Conservation (phyloP, 108 stramenopile species). For the Cafeteria roenbergensis region DNA sequence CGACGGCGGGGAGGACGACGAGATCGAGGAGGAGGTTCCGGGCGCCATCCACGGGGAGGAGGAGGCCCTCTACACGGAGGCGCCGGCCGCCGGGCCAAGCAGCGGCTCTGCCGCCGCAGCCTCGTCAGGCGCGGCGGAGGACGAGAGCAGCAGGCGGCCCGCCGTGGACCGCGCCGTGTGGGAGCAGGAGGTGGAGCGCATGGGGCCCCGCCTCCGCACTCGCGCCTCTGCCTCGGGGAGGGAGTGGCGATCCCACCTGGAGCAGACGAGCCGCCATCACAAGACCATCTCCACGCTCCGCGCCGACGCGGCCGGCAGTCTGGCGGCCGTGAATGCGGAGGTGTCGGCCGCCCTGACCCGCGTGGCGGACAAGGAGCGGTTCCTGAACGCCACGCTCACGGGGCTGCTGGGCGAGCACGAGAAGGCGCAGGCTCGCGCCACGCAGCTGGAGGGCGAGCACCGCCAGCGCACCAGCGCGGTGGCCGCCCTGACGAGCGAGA, state of each 20-base stretch:
- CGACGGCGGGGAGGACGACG: constrained; percentile 31
- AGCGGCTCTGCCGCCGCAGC: neutral
- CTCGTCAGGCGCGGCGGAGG: too few relatives aligned
- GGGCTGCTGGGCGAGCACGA: constrained; percentile 21
- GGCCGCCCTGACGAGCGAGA: constrained; percentile 18
- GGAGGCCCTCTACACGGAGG: constrained; percentile 30
- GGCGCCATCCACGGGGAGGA: constrained; percentile 37
- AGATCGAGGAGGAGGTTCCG: constrained; percentile 27
- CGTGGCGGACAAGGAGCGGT: constrained; percentile 40
- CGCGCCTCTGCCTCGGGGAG: constrained; percentile 10
- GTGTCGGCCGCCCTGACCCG: constrained; percentile 31
- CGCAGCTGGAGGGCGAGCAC: constrained; percentile 14
- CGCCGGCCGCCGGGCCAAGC: neutral
- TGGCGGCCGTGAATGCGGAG: constrained; percentile 16
- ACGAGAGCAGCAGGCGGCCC: constrained; percentile 27
- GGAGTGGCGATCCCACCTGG: constrained; percentile 50
- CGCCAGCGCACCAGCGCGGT: constrained; percentile 34
- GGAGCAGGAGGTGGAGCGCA: constrained; percentile 50
- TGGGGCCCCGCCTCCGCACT: constrained; percentile 30
- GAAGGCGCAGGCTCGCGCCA: constrained; percentile 11
- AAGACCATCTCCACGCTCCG: neutral
- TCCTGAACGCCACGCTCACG: constrained; percentile 38
- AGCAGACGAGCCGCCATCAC: constrained; percentile 23
- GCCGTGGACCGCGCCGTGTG: constrained; percentile 42
- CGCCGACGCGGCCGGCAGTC: constrained; percentile 20